Conservation (phyloP, 2,329 filamentous ascomycete genomes). For the Exophiala dermatitidis region DNA sequence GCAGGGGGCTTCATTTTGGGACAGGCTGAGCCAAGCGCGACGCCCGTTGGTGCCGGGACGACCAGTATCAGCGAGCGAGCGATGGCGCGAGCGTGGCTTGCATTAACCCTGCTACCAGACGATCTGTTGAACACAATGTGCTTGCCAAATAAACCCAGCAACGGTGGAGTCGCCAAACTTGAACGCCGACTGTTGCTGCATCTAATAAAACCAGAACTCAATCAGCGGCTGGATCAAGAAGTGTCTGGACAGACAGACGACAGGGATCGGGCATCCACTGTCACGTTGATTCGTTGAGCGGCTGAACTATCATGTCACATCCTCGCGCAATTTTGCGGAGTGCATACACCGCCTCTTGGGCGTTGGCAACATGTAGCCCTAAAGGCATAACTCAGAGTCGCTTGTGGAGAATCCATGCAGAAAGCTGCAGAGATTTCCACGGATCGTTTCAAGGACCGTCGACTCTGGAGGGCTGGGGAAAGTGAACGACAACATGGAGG, state of each 20-base stretch:
- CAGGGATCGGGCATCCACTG: neutral
- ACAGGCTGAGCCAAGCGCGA: neutral
- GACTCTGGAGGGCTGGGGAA: neutral
- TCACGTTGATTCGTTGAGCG: neutral
- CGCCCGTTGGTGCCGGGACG: neutral
- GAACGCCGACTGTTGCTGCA: neutral
- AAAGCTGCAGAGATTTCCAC: neutral
- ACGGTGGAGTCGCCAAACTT: neutral
- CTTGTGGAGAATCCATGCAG: neutral
- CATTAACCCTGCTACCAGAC: neutral
- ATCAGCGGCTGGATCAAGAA: no score
- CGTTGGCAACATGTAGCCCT: neutral
- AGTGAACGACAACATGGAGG: neutral
- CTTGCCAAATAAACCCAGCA: neutral
- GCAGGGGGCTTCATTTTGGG: neutral
- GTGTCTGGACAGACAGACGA: neutral
- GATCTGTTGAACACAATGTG: neutral
- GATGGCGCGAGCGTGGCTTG: slow-evolving; percentile 3
- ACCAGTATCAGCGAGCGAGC: neutral
- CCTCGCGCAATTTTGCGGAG: neutral
- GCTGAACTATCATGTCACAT: neutral
- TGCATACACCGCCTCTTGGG: slow-evolving; percentile 2
- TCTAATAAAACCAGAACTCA: neutral
- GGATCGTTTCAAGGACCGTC: neutral
- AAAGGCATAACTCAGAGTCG: no score